Conservation (phyloP, 192 early-diverging fungal genomes). For the Powellomyces hirtus region DNA sequence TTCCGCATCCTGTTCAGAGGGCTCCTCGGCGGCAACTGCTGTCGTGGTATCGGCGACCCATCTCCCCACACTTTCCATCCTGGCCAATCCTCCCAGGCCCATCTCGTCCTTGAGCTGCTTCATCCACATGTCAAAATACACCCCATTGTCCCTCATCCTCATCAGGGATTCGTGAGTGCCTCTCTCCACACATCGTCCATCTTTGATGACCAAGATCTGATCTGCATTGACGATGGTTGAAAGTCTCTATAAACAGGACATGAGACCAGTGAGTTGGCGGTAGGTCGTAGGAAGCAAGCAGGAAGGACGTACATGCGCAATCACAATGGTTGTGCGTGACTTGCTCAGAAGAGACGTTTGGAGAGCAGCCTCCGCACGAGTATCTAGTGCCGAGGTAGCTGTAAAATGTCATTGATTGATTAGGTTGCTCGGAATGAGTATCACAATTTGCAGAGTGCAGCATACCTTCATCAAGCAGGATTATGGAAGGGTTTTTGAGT, state of each 20-base stretch:
- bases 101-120: slow-evolving; percentile 67
- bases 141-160: slow-evolving; percentile 41
- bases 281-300: slow-evolving; percentile 61
- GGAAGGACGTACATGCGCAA: slow-evolving; percentile 42
- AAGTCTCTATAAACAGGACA: slow-evolving; percentile 1
- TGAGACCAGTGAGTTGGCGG: slow-evolving; percentile 1
- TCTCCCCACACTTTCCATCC: slow-evolving; percentile 4
- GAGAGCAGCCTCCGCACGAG: slow-evolving; percentile 80
- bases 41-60: background rate
- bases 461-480: slow-evolving; percentile 90
- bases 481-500: slow-evolving; percentile 69
- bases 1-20: background rate
- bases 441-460: too few species aligned
- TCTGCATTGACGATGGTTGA: slow-evolving; percentile 58
- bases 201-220: slow-evolving; percentile 81
- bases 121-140: slow-evolving; percentile 93
- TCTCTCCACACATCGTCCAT: slow-evolving; percentile 73
- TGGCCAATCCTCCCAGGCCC: slow-evolving; percentile 19
- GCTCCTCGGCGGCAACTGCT: background rate
- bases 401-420: too few species aligned
- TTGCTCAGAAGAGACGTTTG: slow-evolving; percentile 76
- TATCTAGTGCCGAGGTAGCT: slow-evolving; percentile 64
- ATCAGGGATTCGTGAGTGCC: slow-evolving; percentile 24
- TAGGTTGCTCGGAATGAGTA: too few species aligned
- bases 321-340: slow-evolving; percentile 80